Percentiles rank a stretch among this genome's conserved stretches.
Conservation (phyloP, 352 stramenopile genomes). For the Globisporangium solare region DNA sequence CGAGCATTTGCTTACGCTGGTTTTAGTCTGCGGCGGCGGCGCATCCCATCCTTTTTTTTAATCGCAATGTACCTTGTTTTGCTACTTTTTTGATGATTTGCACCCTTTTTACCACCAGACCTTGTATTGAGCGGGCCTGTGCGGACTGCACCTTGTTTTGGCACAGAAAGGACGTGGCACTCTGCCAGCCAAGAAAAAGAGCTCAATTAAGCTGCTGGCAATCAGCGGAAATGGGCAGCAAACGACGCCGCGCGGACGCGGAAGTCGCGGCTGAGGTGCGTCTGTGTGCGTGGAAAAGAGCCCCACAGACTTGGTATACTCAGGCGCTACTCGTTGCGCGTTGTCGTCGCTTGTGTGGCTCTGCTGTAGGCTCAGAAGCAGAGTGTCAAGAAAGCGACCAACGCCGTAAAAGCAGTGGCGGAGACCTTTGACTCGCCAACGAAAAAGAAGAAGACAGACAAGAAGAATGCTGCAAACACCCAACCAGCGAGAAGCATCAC, state of each 20-base stretch:
- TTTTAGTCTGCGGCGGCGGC: background rate
- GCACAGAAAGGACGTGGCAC: background rate
- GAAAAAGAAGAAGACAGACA: too few species aligned
- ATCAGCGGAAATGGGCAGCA: constrained; percentile 16
- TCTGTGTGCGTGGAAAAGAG: background rate
- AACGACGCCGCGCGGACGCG: constrained; percentile 13
- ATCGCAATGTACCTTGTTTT: constrained; percentile 9
- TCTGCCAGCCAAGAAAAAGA: constrained; percentile 11
- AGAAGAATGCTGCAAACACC: too few species aligned
- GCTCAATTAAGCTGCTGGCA: background rate
- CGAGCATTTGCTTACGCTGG: background rate
- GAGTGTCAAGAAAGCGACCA: background rate
- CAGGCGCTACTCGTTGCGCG: background rate
- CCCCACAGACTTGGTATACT: background rate
- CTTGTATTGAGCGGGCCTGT: background rate
- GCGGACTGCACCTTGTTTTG: background rate
- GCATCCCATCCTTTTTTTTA: constrained; percentile 8
- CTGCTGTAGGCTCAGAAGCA: too few species aligned
- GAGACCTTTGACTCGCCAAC: too few species aligned
- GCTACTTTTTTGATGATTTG: background rate
- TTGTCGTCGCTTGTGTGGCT: background rate
- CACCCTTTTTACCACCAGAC: background rate
- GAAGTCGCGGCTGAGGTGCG: constrained; percentile 12
- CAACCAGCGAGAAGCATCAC: background rate
- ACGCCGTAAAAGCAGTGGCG: too few species aligned